Base-by-base conservation (phyloP, 441 rosid genomes). In the Bruguiera hainesii region DNA sequence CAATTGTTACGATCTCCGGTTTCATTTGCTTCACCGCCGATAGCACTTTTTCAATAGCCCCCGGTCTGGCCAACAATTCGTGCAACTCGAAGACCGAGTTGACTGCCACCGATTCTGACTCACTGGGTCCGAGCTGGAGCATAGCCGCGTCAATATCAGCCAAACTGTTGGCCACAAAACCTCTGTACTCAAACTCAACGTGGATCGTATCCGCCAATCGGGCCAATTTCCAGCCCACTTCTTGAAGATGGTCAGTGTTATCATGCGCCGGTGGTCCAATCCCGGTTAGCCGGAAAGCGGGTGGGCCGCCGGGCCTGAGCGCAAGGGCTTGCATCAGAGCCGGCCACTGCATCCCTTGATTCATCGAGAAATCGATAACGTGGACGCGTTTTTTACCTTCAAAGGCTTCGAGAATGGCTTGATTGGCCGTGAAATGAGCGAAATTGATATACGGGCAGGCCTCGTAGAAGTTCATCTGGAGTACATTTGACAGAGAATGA, bases 361-460 rank as follows among this genome's bases (percentile, higher is more conserved):
- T 87, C 82, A 93, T 85, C 29, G 89, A 81, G 68, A 93, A 87
- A 73, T 93, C 97, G 23, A 93, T 81, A 0, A 90, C 97, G 20
- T 93, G 97, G 53, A 93, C 96, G 4, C 91, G 73, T 10, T 74
- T 71, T 49, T 86, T 84, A 7, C 90, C 80, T 31, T 83, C 83
- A 31, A 93, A 89, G 30, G 98, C 98, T 65, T 90, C 98, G 6
- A 87, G 90, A 61, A 93, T 90, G 13, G 96, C 96, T 78, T 93
- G 98, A 64, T 93, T 90, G 13, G 98, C 96, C 0, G 94, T 93
- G 80, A 93, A 93, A 33, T 93, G 98, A 33, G 97, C 98, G 76
- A 90, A 93, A 64, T 93, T 93, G 21, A 93, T 87, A 63, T 93
- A 90, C 0, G 98, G 97, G 64, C 97, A 87, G 7, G 92, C 74